Percentiles rank a stretch among this genome's conserved stretches.
Evolutionary conservation across 805 yeast species (phyloP).

Genomic region (Spathaspora gorwiae): DNA sequence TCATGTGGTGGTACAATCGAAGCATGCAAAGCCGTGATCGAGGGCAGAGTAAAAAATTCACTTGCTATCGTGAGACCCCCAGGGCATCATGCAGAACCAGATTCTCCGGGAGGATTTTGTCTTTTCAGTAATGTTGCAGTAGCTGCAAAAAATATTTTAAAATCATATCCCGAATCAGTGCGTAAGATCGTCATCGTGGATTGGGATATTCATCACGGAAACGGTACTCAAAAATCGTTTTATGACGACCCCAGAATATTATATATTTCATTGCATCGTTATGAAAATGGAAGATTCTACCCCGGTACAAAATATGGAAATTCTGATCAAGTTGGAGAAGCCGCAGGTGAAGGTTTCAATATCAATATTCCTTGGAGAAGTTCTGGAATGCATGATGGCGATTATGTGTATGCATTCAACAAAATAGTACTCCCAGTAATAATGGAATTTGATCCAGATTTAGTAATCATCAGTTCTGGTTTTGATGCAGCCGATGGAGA

Average conservation of each 20-base stretch:
- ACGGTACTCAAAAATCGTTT: constrained; percentile 94
- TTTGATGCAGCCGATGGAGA: constrained; percentile 99
- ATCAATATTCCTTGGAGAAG: constrained; percentile 92
- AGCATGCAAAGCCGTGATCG: constrained; percentile 92
- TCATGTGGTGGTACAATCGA: constrained; percentile 97
- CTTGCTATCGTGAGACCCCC: constrained; percentile 97
- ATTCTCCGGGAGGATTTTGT: constrained; percentile 95
- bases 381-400: constrained; percentile 93
- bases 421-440: constrained; percentile 84
- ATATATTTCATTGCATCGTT: constrained; percentile 87
- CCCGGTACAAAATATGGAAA: constrained; percentile 91
- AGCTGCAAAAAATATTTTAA: constrained; percentile 82
- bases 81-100: constrained; percentile 99
- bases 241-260: constrained; percentile 84
- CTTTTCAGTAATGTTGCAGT: constrained; percentile 94
- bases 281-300: constrained; percentile 85
- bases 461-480: constrained; percentile 90
- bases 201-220: constrained; percentile 99
- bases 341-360: constrained; percentile 79
- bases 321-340: constrained; percentile 77
- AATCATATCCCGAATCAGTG: constrained; percentile 82
- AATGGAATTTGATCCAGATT: constrained; percentile 85
- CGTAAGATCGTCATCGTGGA: constrained; percentile 79
- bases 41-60: constrained; percentile 85
- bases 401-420: constrained; percentile 86